phyloP scores from a whole-genome alignment of 1,284 basidiomycete genomes.

The Singerocomus inundabilis region DNA sequence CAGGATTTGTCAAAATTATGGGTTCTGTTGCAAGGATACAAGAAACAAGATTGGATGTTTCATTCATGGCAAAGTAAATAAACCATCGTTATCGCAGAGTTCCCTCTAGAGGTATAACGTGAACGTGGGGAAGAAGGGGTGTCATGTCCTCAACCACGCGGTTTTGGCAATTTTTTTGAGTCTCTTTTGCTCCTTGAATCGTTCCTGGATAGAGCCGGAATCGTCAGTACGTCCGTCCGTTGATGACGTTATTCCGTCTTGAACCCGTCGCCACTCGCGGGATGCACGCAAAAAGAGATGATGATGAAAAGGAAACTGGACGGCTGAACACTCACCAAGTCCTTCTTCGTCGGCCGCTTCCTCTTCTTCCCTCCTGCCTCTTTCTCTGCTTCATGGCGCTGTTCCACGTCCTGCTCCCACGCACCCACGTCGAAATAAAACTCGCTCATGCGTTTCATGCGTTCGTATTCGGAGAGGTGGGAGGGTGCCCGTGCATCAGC shows the following conservation, averaged over 20 bases:
- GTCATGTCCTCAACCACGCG: conserved; percentile 77
- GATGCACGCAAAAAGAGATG: conserved; percentile 19
- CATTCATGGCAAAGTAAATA: conserved; percentile 7
- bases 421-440: conserved; percentile 85
- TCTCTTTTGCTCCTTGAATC: conserved; percentile 83
- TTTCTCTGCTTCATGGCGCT: conserved; percentile 52
- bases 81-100: background rate
- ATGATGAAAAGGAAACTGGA: conserved; percentile 7
- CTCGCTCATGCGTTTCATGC: conserved; percentile 82
- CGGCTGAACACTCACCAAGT: conserved; percentile 56
- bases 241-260: conserved; percentile 16
- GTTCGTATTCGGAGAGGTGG: conserved; percentile 80
- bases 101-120: background rate
- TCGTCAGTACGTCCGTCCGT: conserved; percentile 27
- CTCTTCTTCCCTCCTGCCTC: conserved; percentile 66
- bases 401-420: conserved; percentile 75
- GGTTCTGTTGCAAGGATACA: background rate
- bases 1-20: no score
- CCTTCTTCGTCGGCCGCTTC: conserved; percentile 80
- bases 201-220: conserved; percentile 54
- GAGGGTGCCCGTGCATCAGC: conserved; percentile 66
- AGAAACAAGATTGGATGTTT: conserved; percentile 1
- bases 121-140: background rate
- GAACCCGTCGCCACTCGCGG: conserved; percentile 21
- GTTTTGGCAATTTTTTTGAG: conserved; percentile 84